phyloP scores from a whole-genome alignment of 1,284 basidiomycete genomes.

The Naganishia albida region DNA sequence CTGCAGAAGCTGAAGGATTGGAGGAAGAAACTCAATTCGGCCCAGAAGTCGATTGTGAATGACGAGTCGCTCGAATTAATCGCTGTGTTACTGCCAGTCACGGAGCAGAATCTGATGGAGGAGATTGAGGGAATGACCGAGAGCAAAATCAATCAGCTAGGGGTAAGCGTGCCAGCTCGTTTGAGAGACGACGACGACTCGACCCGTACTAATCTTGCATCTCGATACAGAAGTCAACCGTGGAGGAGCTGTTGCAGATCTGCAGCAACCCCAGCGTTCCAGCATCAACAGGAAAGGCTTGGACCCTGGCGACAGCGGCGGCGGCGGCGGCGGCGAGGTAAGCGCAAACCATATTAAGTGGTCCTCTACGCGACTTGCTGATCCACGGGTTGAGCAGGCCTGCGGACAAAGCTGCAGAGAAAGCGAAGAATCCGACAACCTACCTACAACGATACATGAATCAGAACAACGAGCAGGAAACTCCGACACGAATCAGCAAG shows the following conservation, averaged over 20 bases:
- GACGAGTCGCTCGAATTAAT: conserved; percentile 47
- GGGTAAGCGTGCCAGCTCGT: neutral
- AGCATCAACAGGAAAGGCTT: neutral
- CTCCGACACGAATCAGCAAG: conserved; percentile 13
- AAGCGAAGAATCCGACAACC: conserved; percentile 4
- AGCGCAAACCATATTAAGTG: neutral
- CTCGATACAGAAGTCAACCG: neutral
- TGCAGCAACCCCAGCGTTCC: neutral
- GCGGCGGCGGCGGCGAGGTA: neutral
- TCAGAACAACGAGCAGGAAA: conserved; percentile 7
- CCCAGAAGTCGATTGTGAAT: conserved; percentile 35
- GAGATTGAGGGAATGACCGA: conserved; percentile 42
- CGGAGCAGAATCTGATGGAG: conserved; percentile 41
- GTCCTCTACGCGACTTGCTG: neutral
- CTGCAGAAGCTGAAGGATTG: conserved; percentile 39
- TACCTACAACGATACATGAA: conserved; percentile 11
- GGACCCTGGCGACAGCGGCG: neutral
- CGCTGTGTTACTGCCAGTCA: conserved; percentile 46
- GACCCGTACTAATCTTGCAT: neutral
- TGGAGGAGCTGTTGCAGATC: conserved; percentile 17
- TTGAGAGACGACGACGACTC: neutral
- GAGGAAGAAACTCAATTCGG: conserved; percentile 38
- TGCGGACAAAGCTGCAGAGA: neutral
- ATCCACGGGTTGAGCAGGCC: neutral
- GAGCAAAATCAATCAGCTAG: conserved; percentile 21